Conservation (phyloP, 2,329 filamentous ascomycete species). For the Aspergillus sp. region DNA sequence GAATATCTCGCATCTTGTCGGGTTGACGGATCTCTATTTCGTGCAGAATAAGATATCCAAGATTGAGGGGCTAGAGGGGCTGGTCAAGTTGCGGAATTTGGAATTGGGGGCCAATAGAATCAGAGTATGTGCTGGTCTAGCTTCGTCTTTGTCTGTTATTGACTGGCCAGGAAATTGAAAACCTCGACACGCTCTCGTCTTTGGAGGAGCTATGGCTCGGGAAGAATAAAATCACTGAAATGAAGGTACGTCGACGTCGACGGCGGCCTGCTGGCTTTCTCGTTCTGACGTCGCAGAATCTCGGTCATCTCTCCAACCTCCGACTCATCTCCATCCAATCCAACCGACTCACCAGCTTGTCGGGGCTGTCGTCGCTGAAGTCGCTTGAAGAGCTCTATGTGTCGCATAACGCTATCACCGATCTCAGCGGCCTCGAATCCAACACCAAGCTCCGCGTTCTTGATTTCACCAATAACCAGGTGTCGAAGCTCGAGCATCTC, state of each 20-base stretch:
- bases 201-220: conserved; percentile 89
- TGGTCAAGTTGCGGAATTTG: conserved; percentile 68
- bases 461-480: conserved; percentile 82
- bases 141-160: conserved; percentile 3
- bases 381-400: conserved; percentile 89
- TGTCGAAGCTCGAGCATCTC: conserved; percentile 65
- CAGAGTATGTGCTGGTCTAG: conserved; percentile 37
- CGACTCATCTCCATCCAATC: conserved; percentile 89
- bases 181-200: conserved; percentile 64
- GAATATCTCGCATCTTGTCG: conserved; percentile 64
- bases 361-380: conserved; percentile 62
- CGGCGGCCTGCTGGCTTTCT: neutral
- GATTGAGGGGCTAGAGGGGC: conserved; percentile 73
- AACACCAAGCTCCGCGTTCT: conserved; percentile 63
- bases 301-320: conserved; percentile 66
- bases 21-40: conserved; percentile 78
- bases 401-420: conserved; percentile 81
- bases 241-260: conserved; percentile 43
- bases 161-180: conserved; percentile 58
- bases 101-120: conserved; percentile 91
- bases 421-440: conserved; percentile 61
- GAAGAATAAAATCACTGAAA: conserved; percentile 89
- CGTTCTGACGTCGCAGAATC: conserved; percentile 36
- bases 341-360: conserved; percentile 74
- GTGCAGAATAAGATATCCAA: conserved; percentile 87